A percentile compares a stretch with the other conserved stretches of the same genome.
These are phyloP conservation scores for Bonia amplexicaulis DNA, from an alignment of 176 grass and related monocot species.

Conservation along the genomic window DNA sequence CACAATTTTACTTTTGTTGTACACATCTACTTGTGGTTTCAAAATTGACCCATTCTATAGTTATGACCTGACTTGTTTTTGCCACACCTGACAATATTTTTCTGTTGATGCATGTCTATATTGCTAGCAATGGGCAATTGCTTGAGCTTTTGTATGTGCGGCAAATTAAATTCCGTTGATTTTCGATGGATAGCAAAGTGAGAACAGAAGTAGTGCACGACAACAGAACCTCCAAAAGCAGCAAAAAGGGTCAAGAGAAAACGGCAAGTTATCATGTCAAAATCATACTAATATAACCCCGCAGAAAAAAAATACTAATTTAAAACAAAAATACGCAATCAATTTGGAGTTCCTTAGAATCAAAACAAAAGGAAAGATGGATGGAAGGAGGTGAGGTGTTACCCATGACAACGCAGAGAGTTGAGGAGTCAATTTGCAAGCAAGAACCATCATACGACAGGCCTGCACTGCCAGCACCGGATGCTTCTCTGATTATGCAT, in stretches of 20 bases:
- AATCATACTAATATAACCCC: background rate
- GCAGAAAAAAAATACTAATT: background rate
- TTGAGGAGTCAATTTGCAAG: conserved; percentile 11
- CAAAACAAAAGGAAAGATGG: conserved; percentile 20
- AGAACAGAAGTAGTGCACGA: background rate
- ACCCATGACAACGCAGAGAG: background rate
- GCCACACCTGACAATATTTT: background rate
- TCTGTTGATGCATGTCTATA: no score
- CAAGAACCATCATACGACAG: background rate
- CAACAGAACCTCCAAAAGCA: background rate
- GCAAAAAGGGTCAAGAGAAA: background rate
- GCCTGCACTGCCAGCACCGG: background rate
- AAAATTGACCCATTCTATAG: background rate
- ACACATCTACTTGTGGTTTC: background rate
- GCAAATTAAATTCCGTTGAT: no score
- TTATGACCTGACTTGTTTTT: background rate
- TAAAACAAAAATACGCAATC: background rate
- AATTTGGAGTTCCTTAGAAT: conserved; percentile 30
- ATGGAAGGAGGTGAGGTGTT: background rate
- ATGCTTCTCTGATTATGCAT: background rate
- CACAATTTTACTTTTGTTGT: background rate
- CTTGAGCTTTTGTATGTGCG: no score
- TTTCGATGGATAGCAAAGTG: no score
- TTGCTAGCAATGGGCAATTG: no score
- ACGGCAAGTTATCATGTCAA: background rate